Percentiles rank a stretch among this genome's conserved stretches.
Conservation (phyloP, 75 land plant genomes). For the Cunninghamia lanceolata region DNA sequence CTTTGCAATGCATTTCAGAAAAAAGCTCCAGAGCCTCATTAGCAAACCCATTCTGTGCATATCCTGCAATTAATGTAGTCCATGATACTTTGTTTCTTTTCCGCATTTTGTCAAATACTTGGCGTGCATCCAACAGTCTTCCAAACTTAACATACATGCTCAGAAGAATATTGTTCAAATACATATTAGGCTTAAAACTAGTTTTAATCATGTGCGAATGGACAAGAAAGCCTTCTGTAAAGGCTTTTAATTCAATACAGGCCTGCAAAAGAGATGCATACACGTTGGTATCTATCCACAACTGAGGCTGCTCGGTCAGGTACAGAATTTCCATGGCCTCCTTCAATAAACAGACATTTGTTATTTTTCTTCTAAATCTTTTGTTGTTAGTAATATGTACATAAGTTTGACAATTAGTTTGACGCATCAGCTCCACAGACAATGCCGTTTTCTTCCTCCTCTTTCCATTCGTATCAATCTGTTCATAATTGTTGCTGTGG, state of each 20-base stretch:
- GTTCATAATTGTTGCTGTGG: background rate
- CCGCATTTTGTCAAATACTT: constrained; percentile 64
- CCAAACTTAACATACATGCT: constrained; percentile 59
- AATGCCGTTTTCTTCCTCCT: background rate
- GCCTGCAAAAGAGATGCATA: constrained; percentile 8
- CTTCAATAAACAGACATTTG: background rate
- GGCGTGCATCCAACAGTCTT: constrained; percentile 14
- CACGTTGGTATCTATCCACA: background rate
- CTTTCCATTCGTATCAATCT: background rate
- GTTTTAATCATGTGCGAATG: constrained; percentile 34
- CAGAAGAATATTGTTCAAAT: constrained; percentile 34
- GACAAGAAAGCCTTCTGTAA: constrained; percentile 13
- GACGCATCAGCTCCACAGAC: background rate
- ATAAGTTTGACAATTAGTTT: background rate
- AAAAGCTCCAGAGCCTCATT: constrained; percentile 40
- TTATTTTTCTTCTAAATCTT: background rate
- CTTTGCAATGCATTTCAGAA: constrained; percentile 23
- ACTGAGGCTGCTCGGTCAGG: background rate
- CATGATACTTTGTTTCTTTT: constrained; percentile 48
- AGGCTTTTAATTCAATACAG: background rate
- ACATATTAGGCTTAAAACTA: constrained; percentile 23
- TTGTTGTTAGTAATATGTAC: background rate
- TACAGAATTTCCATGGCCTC: background rate
- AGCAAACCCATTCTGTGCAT: constrained; percentile 45
- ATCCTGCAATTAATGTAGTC: constrained; percentile 67